Conservation (phyloP, 768 basidiomycete genomes). For the Lactarius deliciosus region DNA sequence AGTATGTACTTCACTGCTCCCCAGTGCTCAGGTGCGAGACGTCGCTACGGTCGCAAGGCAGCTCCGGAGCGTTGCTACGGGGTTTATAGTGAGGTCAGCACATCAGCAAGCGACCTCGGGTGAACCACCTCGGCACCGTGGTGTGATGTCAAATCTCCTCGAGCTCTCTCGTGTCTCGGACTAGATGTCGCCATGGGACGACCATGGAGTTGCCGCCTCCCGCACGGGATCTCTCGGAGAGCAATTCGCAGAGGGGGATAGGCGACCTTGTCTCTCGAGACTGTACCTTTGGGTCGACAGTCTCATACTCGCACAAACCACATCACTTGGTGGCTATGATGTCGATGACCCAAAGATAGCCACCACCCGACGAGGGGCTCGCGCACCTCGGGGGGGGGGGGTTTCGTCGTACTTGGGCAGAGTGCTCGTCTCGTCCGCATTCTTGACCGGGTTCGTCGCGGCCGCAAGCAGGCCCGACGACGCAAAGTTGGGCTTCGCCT, state of each 20-base stretch:
- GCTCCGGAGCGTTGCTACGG: background rate
- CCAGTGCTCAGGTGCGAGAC: slow-evolving; percentile 5
- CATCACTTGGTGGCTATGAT: slow-evolving; percentile 40
- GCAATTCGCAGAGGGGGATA: background rate
- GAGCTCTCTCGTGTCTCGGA: slow-evolving; percentile 11
- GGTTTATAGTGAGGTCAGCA: background rate
- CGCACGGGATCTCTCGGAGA: slow-evolving; percentile 9
- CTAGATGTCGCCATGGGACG: background rate
- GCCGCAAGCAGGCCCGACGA: slow-evolving; percentile 93
- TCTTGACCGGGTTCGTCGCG: slow-evolving; percentile 88
- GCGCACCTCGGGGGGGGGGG: slow-evolving; percentile 96
- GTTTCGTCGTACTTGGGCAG: slow-evolving; percentile 97
- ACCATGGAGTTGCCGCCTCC: background rate
- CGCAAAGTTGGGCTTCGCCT: slow-evolving; percentile 86
- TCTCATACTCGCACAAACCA: too few relatives aligned
- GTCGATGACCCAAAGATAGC: slow-evolving; percentile 70
- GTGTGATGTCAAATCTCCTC: slow-evolving; percentile 22
- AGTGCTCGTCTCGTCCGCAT: slow-evolving; percentile 68
- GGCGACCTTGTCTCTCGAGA: background rate
- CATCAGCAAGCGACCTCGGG: background rate
- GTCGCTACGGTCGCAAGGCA: background rate
- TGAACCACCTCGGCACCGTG: slow-evolving; percentile 4
- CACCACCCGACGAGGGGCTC: slow-evolving; percentile 85
- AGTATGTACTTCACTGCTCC: background rate
- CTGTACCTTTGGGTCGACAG: too few relatives aligned